Percentiles rank a stretch among this genome's conserved stretches.
These are phyloP conservation scores for Neurospora sp. DNA, from an alignment of 495 filamentous ascomycete species.

Conservation along the genomic window DNA sequence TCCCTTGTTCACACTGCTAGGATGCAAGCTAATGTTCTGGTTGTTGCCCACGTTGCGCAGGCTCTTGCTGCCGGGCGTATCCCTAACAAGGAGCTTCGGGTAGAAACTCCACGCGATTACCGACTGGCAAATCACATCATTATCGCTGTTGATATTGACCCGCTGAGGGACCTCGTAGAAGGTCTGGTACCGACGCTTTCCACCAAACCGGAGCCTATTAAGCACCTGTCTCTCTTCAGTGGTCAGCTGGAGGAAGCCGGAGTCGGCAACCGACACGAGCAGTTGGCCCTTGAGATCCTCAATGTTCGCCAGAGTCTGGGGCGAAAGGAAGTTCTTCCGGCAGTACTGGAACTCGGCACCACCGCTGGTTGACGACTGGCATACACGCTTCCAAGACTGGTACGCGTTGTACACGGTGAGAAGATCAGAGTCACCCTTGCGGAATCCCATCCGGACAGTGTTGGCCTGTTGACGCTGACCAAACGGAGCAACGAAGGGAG, in stretches of 20 bases:
- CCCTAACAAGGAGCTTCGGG: slow-evolving; percentile 76
- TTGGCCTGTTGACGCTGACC: slow-evolving; percentile 75
- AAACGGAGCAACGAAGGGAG: slow-evolving; percentile 79
- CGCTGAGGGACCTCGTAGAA: slow-evolving; percentile 73
- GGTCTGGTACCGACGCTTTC: slow-evolving; percentile 49
- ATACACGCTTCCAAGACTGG: slow-evolving; percentile 71
- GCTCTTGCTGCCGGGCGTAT: slow-evolving; percentile 57
- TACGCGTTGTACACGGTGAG: slow-evolving; percentile 92
- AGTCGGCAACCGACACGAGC: slow-evolving; percentile 67
- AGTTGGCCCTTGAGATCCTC: slow-evolving; percentile 93
- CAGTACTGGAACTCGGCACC: slow-evolving; percentile 77
- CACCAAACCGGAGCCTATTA: slow-evolving; percentile 39
- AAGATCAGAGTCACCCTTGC: slow-evolving; percentile 80
- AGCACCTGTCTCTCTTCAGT: slow-evolving; percentile 55
- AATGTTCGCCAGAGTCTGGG: slow-evolving; percentile 76
- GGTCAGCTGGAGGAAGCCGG: slow-evolving; percentile 67
- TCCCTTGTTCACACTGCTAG: slow-evolving; percentile 75
- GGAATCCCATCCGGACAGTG: slow-evolving; percentile 62
- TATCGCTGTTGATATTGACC: slow-evolving; percentile 62
- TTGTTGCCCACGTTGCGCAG: slow-evolving; percentile 87
- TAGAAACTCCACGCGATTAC: slow-evolving; percentile 91
- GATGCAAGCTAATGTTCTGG: slow-evolving; percentile 74
- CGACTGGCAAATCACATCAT: slow-evolving; percentile 65
- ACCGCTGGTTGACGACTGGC: slow-evolving; percentile 46
- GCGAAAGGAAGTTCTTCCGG: slow-evolving; percentile 78